These are phyloP conservation scores for Zygotorulaspora danielsina DNA, from an alignment of 805 yeast species.

Conservation along the genomic window DNA sequence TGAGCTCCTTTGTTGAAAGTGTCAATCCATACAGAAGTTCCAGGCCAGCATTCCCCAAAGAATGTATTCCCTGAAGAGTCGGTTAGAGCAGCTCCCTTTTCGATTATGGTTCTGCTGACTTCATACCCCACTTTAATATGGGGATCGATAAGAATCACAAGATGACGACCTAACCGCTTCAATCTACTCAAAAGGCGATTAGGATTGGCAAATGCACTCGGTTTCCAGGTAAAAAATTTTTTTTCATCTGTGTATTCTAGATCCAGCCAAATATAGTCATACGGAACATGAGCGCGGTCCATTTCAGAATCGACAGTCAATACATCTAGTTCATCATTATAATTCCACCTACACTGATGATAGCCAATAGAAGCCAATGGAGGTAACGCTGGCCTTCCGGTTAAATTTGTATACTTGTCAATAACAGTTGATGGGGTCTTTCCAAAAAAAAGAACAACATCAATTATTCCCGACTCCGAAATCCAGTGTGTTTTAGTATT, in stretches of 20 bases:
- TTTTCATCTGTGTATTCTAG: conserved; percentile 84
- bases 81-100: conserved; percentile 44
- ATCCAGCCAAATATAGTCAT: conserved; percentile 92
- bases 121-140: conserved; percentile 73
- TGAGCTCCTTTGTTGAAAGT: conserved; percentile 62
- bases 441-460: conserved; percentile 65
- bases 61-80: conserved; percentile 47
- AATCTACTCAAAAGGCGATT: conserved; percentile 59
- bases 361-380: conserved; percentile 77
- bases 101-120: conserved; percentile 51
- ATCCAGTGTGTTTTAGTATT: conserved; percentile 77
- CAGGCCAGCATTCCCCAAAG: conserved; percentile 97
- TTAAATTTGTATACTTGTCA: conserved; percentile 56
- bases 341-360: conserved; percentile 98
- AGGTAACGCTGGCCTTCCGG: conserved; percentile 75
- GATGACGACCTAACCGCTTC: conserved; percentile 68
- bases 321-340: conserved; percentile 83
- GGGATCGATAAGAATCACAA: conserved; percentile 87
- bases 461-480: conserved; percentile 83
- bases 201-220: conserved; percentile 69
- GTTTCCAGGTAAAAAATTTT: conserved; percentile 90
- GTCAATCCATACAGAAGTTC: conserved; percentile 92
- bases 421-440: conserved; percentile 54
- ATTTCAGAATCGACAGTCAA: conserved; percentile 62
- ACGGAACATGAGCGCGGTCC: conserved; percentile 73